phyloP scores from a whole-genome alignment of 1,139 yeast genomes.

The Blastobotrys ciferrii region DNA sequence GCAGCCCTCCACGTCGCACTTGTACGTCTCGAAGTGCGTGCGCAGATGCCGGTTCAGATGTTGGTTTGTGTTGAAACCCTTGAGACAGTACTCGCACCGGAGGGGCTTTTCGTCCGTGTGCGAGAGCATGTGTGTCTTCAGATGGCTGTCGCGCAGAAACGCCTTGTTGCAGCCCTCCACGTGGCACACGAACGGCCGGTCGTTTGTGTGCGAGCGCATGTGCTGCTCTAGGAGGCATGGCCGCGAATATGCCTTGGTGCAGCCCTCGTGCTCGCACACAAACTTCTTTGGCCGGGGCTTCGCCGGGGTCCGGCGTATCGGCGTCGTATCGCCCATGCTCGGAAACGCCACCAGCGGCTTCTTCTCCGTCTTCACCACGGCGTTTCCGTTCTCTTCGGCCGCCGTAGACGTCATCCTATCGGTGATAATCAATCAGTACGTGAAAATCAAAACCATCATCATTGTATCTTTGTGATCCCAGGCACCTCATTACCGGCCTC shows the following conservation, averaged over 20 bases:
- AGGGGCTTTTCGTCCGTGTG: conserved; percentile 60
- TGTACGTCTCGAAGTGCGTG: conserved; percentile 71
- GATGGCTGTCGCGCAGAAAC: conserved; percentile 74
- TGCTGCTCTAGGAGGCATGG: conserved; percentile 87
- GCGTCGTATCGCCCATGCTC: conserved; percentile 2
- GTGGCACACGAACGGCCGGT: conserved; percentile 70
- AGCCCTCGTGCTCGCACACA: conserved; percentile 59
- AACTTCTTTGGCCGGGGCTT: conserved; percentile 44
- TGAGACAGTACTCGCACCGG: conserved; percentile 72
- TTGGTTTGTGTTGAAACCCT: conserved; percentile 79
- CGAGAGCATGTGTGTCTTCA: conserved; percentile 68
- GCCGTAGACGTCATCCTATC: neutral
- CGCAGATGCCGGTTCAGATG: conserved; percentile 78
- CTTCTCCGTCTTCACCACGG: conserved; percentile 3
- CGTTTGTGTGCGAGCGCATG: conserved; percentile 67
- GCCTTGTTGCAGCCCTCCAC: conserved; percentile 55
- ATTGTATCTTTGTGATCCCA: no score
- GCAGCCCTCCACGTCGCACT: conserved; percentile 63
- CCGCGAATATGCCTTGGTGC: conserved; percentile 72
- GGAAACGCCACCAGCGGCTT: conserved; percentile 5
- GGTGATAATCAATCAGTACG: neutral
- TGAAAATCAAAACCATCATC: neutral
- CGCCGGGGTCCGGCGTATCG: conserved; percentile 13
- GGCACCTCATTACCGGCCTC: no score
- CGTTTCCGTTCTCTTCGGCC: neutral